Evolutionary conservation across 331 rosid genomes (phyloP), one percentile per base, ranked within the genome.

Genomic region (Stylosanthes scabra): DNA sequence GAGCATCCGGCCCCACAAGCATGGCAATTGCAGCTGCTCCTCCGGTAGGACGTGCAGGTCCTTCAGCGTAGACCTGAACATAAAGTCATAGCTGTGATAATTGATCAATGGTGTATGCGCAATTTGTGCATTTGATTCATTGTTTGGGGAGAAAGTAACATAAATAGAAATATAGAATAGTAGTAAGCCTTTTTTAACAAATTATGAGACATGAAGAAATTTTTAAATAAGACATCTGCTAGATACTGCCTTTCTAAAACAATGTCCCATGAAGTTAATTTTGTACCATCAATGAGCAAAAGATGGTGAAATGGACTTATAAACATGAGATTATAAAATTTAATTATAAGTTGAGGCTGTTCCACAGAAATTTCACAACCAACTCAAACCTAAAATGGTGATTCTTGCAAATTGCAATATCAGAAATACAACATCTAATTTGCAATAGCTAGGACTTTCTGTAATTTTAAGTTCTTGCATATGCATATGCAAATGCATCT

Each of bases 31-130:
- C 98, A 66, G 96, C 97, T 58, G 98, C 98, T 77, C 98, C 98
- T 59, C 98, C 97, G 2, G 98, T 93, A 12, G 98, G 98, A 50
- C 97, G 85, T 49, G 98, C 97, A 0, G 98, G 97, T 78, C 98
- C 98, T 77, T 88, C 98, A 9, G 98, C 98, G 50, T 88, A 93
- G 57, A 93, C 93, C 98, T 93, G 83, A 78, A 78, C 52, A 81
- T 69, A 46, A 74, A 74, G 63, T 58, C 63, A 55, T 1, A 29
- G 31, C 8, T 74, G 31, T 57, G 56, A 64, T 55, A 47, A 72
- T 14, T 28, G 60, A 12, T 49, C 2, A 20, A 44, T 3, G 27
- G 7, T 71, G 25, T 54, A 25, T 65, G 28, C 28, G 15, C 15
- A 44, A 37, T n/a, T 63, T 41, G 42, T 2, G 37, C 37, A 31